phyloP scores from a whole-genome alignment of 768 basidiomycete genomes.

The Kwoniella mangroviensis region DNA sequence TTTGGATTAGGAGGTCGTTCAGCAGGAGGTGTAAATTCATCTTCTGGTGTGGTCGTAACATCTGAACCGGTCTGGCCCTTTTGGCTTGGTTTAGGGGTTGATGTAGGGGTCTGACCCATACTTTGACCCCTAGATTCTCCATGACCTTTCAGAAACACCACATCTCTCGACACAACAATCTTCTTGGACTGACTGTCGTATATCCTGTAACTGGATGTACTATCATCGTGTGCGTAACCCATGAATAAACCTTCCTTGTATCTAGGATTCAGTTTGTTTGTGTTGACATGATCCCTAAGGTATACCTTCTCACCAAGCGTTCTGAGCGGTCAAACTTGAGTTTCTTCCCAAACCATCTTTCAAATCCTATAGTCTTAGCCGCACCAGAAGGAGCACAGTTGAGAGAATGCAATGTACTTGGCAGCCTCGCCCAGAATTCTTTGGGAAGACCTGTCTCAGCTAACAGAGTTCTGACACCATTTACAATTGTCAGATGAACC shows the following conservation, averaged over 20 bases:
- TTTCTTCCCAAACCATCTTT: constrained; percentile 15
- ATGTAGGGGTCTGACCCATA: too few species aligned
- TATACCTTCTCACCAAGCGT: constrained; percentile 1
- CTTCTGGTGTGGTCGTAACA: too few species aligned
- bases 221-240: constrained; percentile 3
- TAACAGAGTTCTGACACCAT: constrained; percentile 27
- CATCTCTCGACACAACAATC: constrained; percentile 9
- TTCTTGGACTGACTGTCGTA: constrained; percentile 1
- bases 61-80: too few species aligned
- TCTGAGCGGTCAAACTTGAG: constrained; percentile 8
- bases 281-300: constrained; percentile 4
- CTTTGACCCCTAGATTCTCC: too few species aligned
- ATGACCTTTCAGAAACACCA: not conserved
- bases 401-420: constrained; percentile 22
- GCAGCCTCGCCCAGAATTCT: constrained; percentile 29
- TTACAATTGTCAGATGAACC: constrained; percentile 28
- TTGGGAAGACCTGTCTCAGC: constrained; percentile 18
- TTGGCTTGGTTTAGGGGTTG: not conserved
- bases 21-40: not conserved
- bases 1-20: not conserved
- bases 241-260: constrained; percentile 5
- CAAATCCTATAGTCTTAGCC: not conserved
- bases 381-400: constrained; percentile 18
- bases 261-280: constrained; percentile 5
- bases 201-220: constrained; percentile 2